Percentiles rank a stretch among this genome's conserved stretches.
phyloP scores from a whole-genome alignment of 805 yeast species.

The Candida silvatica region DNA sequence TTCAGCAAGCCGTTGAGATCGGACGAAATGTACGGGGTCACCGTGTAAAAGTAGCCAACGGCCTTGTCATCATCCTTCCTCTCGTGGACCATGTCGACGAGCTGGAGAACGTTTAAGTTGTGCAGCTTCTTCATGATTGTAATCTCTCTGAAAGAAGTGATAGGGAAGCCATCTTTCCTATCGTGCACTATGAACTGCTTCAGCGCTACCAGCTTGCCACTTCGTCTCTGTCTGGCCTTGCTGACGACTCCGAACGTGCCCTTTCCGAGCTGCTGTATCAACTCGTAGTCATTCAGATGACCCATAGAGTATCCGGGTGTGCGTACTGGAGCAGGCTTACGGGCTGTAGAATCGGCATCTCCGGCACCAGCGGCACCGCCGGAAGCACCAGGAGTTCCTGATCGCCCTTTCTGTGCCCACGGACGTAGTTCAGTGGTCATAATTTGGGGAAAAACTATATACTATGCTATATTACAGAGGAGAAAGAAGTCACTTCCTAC shows the following conservation, averaged over 20 bases:
- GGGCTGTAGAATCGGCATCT: too few species aligned
- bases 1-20: conserved; percentile 87
- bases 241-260: conserved; percentile 90
- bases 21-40: conserved; percentile 85
- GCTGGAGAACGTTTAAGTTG: conserved; percentile 66
- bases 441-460: too few species aligned
- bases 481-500: too few species aligned
- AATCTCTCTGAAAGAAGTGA: conserved; percentile 92
- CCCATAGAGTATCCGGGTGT: conserved; percentile 24
- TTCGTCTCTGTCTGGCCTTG: conserved; percentile 54
- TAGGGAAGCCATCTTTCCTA: conserved; percentile 78
- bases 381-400: too few species aligned
- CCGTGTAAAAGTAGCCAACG: conserved; percentile 60
- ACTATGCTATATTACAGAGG: too few species aligned
- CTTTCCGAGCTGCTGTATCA: conserved; percentile 51
- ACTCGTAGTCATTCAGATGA: conserved; percentile 22
- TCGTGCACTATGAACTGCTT: conserved; percentile 77
- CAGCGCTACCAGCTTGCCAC: conserved; percentile 67
- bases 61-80: conserved; percentile 20
- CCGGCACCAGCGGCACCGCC: too few species aligned
- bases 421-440: too few species aligned
- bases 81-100: conserved; percentile 72
- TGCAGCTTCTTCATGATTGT: conserved; percentile 63
- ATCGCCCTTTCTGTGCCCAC: too few species aligned
- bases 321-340: too few species aligned